Base-by-base conservation (phyloP, 306 rosid species). In the Geum urbanum region DNA sequence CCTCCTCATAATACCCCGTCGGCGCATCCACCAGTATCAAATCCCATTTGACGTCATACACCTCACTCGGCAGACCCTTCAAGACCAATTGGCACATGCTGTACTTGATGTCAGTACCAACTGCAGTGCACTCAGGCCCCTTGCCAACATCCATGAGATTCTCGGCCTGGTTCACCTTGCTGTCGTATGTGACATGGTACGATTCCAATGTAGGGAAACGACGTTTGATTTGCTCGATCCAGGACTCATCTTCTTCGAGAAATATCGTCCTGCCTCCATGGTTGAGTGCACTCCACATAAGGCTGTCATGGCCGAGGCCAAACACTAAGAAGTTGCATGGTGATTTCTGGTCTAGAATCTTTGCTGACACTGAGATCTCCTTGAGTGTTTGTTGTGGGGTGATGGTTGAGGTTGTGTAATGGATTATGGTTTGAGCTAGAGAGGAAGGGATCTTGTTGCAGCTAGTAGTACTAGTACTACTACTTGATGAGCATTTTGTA, bases 1-100 rank as follows among this genome's bases (percentile, higher is more conserved):
- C 96, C 18, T 85, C 88, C 3, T 80, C 83, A 15, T 83, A 67
- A 35, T 80, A 91, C 6, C 97, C 96, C 2, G 91, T 88, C 3
- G 97, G 97, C 0, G 96, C 97, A 76, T 91, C 97, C 70, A 91
- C 90, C 97, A 91, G 88, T 1, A 91, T 91, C 88, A 91, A 41
- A 50, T 91, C 97, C 96, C 97, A 91, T 41, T 74, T 72, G 0
- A 63, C 79, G 12, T 78, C 91, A 9, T 91, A 86, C 5, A 85
- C 86, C 0, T 73, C 66, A 14, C 22, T 46, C 0, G 96, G 92
- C 75, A 91, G 63, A 0, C 91, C 92, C 48, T 87, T 88, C 55
- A 88, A 37, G 2, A 91, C 96, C 52, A 91, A 78, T 9, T 62
- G 85, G 70, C 96, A 91, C 44, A 74, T 61, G 0, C 89, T 88